These are phyloP conservation scores for Diddensiella santjacobensis DNA, from an alignment of 805 yeast species.

Conservation along the genomic window DNA sequence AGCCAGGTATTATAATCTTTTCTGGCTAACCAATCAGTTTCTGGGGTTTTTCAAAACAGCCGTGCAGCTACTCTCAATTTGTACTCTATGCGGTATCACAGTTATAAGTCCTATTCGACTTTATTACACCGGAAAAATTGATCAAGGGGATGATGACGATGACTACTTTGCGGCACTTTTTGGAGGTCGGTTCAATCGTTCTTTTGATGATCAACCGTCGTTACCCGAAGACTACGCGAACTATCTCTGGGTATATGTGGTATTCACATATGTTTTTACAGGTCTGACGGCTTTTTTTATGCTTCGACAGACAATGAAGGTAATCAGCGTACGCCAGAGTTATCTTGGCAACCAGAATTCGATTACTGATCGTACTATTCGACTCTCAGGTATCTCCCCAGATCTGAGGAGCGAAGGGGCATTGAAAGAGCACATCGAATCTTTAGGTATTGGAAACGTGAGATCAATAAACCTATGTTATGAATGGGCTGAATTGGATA, in stretches of 20 bases:
- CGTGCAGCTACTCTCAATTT: slow-evolving; percentile 59
- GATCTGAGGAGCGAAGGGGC: slow-evolving; percentile 68
- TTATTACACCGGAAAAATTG: slow-evolving; percentile 77
- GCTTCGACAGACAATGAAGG: slow-evolving; percentile 64
- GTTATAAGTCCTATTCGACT: slow-evolving; percentile 83
- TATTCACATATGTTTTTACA: slow-evolving; percentile 85
- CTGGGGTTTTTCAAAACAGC: slow-evolving; percentile 88
- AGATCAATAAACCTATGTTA: slow-evolving; percentile 73
- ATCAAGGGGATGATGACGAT: slow-evolving; percentile 38
- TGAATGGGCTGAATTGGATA: slow-evolving; percentile 78
- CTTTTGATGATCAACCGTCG: neutral
- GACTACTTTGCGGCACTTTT: slow-evolving; percentile 1
- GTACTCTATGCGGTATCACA: slow-evolving; percentile 65
- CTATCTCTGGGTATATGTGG: slow-evolving; percentile 81
- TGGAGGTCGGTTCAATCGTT: neutral
- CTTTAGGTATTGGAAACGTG: slow-evolving; percentile 75
- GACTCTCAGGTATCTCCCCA: slow-evolving; percentile 85
- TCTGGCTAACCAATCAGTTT: too few relatives aligned
- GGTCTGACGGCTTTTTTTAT: slow-evolving; percentile 55
- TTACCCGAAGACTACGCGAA: slow-evolving; percentile 44
- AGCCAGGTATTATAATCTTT: too few relatives aligned
- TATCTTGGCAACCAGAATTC: slow-evolving; percentile 84
- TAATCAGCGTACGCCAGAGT: slow-evolving; percentile 72
- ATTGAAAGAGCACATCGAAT: slow-evolving; percentile 70
- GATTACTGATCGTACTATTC: slow-evolving; percentile 84